phyloP scores from a whole-genome alignment of 257 asterid species.

The Lavandula angustifolia region DNA sequence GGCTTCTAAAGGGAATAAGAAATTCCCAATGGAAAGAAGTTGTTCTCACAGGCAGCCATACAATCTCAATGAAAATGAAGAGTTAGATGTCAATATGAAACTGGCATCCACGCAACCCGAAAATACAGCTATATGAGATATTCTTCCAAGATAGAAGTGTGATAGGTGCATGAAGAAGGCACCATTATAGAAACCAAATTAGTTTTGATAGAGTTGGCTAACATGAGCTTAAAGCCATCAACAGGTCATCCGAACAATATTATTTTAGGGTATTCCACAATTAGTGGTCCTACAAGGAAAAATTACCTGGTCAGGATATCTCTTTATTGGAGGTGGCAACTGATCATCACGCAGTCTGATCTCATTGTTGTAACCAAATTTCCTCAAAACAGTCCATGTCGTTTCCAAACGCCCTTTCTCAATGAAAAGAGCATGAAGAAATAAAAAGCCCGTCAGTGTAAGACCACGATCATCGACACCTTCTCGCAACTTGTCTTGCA shows the following conservation, averaged over 20 bases:
- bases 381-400: conserved; percentile 95
- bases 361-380: conserved; percentile 95
- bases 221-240: conserved; percentile 20
- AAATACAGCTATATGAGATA: too few species aligned
- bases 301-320: conserved; percentile 83
- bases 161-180: background rate
- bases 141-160: too few species aligned
- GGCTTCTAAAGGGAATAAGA: too few species aligned
- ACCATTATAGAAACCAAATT: conserved; percentile 6
- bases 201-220: background rate
- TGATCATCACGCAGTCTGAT: conserved; percentile 85
- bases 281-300: conserved; percentile 20
- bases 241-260: conserved; percentile 20
- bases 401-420: conserved; percentile 96
- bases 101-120: too few species aligned
- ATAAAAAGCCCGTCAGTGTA: conserved; percentile 92
- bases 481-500: conserved; percentile 84
- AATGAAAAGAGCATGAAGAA: conserved; percentile 95
- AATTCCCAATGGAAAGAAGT: too few species aligned
- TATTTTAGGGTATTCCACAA: background rate
- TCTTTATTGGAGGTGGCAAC: conserved; percentile 81
- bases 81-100: too few species aligned
- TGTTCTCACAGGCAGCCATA: too few species aligned
- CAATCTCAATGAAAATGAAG: too few species aligned
- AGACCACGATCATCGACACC: conserved; percentile 93